Percentiles rank a stretch among this genome's conserved stretches.
phyloP scores from a whole-genome alignment of 1,139 yeast species.

The Casaregolazyma lundiana region DNA sequence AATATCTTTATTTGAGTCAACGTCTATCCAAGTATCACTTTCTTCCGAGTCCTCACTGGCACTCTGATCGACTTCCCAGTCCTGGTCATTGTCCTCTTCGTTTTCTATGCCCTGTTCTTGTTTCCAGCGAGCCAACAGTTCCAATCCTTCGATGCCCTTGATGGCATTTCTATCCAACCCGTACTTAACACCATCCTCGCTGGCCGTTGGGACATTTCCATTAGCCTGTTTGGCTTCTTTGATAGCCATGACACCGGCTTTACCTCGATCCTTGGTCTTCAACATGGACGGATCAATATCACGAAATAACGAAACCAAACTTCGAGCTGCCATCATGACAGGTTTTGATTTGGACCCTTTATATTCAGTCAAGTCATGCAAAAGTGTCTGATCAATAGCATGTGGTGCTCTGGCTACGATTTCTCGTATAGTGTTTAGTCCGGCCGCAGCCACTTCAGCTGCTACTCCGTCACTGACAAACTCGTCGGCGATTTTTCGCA shows the following conservation, averaged over 20 bases:
- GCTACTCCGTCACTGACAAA: conserved; percentile 98
- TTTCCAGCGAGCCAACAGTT: conserved; percentile 84
- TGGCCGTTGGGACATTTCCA: conserved; percentile 16
- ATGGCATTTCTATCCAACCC: conserved; percentile 49
- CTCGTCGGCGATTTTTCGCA: conserved; percentile 92
- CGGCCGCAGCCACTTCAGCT: conserved; percentile 96
- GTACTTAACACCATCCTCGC: conserved; percentile 36
- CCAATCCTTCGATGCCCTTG: conserved; percentile 79
- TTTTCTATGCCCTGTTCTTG: conserved; percentile 54
- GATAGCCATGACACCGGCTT: conserved; percentile 75
- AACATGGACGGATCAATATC: conserved; percentile 97
- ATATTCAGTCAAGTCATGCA: conserved; percentile 86
- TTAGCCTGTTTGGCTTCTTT: conserved; percentile 34
- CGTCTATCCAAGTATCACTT: conserved; percentile 50
- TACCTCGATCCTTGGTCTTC: conserved; percentile 85
- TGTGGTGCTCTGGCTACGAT: conserved; percentile 89
- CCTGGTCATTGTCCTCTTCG: conserved; percentile 40
- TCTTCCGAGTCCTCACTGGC: conserved; percentile 54
- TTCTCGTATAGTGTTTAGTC: conserved; percentile 90
- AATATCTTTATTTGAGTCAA: conserved; percentile 53
- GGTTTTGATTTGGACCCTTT: conserved; percentile 91
- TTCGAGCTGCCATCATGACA: conserved; percentile 90
- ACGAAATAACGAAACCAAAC: conserved; percentile 80
- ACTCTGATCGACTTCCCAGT: conserved; percentile 50
- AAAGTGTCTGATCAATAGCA: conserved; percentile 78